Percentiles rank a stretch among this genome's conserved stretches.
Evolutionary conservation across 2,329 filamentous ascomycete genomes (phyloP).

Genomic region (Fusarium sp.): DNA sequence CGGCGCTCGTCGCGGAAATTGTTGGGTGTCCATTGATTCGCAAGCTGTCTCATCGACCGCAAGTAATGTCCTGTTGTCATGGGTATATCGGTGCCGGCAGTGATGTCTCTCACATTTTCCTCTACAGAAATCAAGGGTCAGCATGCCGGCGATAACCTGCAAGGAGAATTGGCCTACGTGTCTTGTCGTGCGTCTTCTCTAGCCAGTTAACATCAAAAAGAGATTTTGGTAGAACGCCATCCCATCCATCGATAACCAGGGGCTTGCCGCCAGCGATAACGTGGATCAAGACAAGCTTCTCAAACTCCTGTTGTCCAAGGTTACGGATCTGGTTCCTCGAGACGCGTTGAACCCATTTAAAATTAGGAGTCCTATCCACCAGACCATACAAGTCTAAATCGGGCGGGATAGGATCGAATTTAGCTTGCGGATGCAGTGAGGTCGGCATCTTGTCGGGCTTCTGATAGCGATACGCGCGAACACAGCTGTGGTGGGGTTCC

Average conservation of each 20-base stretch:
- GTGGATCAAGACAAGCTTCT: conserved; percentile 86
- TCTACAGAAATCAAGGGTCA: conserved; percentile 63
- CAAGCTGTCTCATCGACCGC: conserved; percentile 85
- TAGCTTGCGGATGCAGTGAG: conserved; percentile 82
- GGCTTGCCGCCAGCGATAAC: conserved; percentile 90
- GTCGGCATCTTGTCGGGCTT: conserved; percentile 74
- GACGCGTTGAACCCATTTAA: conserved; percentile 88
- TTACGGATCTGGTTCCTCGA: conserved; percentile 83
- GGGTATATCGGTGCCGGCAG: conserved; percentile 78
- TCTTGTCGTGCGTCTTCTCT: conserved; percentile 81
- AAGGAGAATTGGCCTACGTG: conserved; percentile 68
- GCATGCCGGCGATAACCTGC: conserved; percentile 2
- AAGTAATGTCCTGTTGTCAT: conserved; percentile 94
- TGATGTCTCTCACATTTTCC: conserved; percentile 88
- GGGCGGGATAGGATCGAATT: conserved; percentile 92
- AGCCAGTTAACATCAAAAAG: conserved; percentile 89
- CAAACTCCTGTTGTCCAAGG: conserved; percentile 84
- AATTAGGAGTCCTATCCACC: conserved; percentile 85
- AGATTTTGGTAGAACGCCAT: conserved; percentile 79
- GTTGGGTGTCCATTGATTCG: conserved; percentile 82
- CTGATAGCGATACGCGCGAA: conserved; percentile 10
- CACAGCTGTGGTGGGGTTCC: conserved; percentile 21
- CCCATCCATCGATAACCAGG: conserved; percentile 91
- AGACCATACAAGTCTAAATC: conserved; percentile 83
- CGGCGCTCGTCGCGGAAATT: conserved; percentile 85